Evolutionary conservation across 106 monocot species (phyloP).

Genomic region (Dioscorea dumetorum): DNA sequence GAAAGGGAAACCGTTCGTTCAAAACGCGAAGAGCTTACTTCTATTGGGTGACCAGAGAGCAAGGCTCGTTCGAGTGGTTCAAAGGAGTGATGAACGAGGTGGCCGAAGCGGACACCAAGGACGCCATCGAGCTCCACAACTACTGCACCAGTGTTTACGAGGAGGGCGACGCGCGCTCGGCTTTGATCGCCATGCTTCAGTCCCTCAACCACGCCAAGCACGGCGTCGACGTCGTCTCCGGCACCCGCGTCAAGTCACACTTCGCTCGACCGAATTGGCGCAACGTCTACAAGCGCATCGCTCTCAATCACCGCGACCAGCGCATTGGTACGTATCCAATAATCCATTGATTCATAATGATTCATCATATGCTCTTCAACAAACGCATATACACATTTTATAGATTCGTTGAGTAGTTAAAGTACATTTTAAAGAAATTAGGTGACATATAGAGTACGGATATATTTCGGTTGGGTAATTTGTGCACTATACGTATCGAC

Average conservation of each 20-base stretch:
- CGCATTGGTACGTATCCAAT: conserved; percentile 6
- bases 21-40: conserved; percentile 25
- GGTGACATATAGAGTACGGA: too few species aligned
- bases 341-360: too few species aligned
- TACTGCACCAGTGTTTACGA: conserved; percentile 44
- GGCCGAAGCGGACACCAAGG: conserved; percentile 21
- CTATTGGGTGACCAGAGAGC: conserved; percentile 43
- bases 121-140: conserved; percentile 34
- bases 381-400: too few species aligned
- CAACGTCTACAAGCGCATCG: conserved; percentile 19
- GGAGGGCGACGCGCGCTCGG: conserved; percentile 36
- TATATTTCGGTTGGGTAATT: too few species aligned
- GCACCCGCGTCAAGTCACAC: conserved; percentile 33
- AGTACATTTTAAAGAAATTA: background rate
- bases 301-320: conserved; percentile 12
- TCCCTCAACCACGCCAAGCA: conserved; percentile 32
- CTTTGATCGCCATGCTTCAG: conserved; percentile 34
- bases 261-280: conserved; percentile 42
- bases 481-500: too few species aligned
- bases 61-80: conserved; percentile 42
- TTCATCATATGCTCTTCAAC: too few species aligned
- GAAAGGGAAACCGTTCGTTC: background rate
- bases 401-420: background rate
- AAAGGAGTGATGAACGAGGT: conserved; percentile 37
- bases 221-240: conserved; percentile 34